Percentiles rank a stretch among this genome's conserved stretches.
phyloP scores from a whole-genome alignment of 805 yeast genomes.

The Candida oleophila region DNA sequence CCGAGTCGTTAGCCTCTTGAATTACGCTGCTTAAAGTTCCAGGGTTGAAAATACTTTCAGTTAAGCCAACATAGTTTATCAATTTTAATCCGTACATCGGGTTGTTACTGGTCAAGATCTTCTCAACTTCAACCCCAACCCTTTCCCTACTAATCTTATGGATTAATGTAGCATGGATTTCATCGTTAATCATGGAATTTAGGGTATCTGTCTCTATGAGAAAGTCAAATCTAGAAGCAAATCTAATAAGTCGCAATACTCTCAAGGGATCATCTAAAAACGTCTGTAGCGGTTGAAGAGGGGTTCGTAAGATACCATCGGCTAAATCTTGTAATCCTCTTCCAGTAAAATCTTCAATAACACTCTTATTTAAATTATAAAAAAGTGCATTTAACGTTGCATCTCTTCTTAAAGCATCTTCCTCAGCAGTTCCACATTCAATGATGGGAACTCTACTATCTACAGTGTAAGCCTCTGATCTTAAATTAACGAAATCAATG shows the following conservation, averaged over 20 bases:
- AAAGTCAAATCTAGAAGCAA: conserved; percentile 78
- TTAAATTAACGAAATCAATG: conserved; percentile 87
- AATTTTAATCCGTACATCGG: conserved; percentile 64
- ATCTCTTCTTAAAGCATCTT: conserved; percentile 91
- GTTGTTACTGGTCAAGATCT: conserved; percentile 64
- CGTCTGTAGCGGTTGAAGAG: conserved; percentile 80
- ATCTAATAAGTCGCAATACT: conserved; percentile 79
- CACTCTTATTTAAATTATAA: conserved; percentile 66
- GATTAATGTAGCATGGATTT: conserved; percentile 57
- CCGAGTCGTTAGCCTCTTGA: conserved; percentile 15
- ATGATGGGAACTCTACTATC: conserved; percentile 85
- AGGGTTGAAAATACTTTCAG: conserved; percentile 54
- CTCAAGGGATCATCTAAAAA: conserved; percentile 93
- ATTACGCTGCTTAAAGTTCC: conserved; percentile 21
- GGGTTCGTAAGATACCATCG: conserved; percentile 77
- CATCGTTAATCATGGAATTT: conserved; percentile 60
- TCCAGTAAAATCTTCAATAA: conserved; percentile 84
- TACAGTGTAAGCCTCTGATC: conserved; percentile 82
- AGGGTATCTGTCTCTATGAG: conserved; percentile 56
- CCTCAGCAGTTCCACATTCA: conserved; percentile 82
- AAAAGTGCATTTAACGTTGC: conserved; percentile 93
- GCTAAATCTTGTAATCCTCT: conserved; percentile 71
- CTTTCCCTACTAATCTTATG: conserved; percentile 87
- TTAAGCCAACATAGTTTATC: conserved; percentile 54
- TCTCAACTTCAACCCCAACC: conserved; percentile 80